phyloP scores from a whole-genome alignment of 768 basidiomycete species.

The Boletus huronensis region DNA sequence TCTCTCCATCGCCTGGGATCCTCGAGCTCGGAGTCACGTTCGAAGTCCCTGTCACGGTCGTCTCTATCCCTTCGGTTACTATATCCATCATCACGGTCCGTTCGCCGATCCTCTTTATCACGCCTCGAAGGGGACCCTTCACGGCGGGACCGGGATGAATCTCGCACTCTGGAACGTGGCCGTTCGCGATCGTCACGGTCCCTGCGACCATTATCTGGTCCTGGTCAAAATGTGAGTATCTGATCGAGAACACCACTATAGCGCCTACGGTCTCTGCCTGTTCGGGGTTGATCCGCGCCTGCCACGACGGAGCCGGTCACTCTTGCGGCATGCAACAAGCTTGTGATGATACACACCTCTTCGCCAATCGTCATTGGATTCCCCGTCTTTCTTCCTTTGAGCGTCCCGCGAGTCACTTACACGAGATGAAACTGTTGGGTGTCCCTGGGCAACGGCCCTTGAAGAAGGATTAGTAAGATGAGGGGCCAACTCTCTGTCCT shows the following conservation, averaged over 20 bases:
- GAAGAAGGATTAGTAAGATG: slow-evolving; percentile 48
- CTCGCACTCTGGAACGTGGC: slow-evolving; percentile 60
- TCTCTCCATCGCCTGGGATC: slow-evolving; percentile 78
- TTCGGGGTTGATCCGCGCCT: slow-evolving; percentile 50
- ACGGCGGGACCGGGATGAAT: slow-evolving; percentile 57
- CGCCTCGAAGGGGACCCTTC: slow-evolving; percentile 54
- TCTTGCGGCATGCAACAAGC: not conserved
- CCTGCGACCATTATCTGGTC: slow-evolving; percentile 50
- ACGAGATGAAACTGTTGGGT: slow-evolving; percentile 41
- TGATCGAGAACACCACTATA: not conserved
- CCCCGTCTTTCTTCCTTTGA: slow-evolving; percentile 65
- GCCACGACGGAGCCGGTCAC: not conserved
- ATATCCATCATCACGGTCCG: slow-evolving; percentile 32
- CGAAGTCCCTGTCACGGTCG: slow-evolving; percentile 41
- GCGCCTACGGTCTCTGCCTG: slow-evolving; percentile 56
- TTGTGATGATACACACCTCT: slow-evolving; percentile 51
- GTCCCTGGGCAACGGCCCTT: slow-evolving; percentile 37
- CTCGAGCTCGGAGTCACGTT: slow-evolving; percentile 53
- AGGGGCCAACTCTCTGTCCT: slow-evolving; percentile 66
- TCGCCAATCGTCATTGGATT: slow-evolving; percentile 81
- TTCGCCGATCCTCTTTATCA: slow-evolving; percentile 41
- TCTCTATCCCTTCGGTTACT: slow-evolving; percentile 30
- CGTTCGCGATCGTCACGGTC: slow-evolving; percentile 63
- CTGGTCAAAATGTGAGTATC: slow-evolving; percentile 31
- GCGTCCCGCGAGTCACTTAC: slow-evolving; percentile 57